phyloP scores from a whole-genome alignment of 2,329 filamentous ascomycete genomes.

The Botrytis squamosa region DNA sequence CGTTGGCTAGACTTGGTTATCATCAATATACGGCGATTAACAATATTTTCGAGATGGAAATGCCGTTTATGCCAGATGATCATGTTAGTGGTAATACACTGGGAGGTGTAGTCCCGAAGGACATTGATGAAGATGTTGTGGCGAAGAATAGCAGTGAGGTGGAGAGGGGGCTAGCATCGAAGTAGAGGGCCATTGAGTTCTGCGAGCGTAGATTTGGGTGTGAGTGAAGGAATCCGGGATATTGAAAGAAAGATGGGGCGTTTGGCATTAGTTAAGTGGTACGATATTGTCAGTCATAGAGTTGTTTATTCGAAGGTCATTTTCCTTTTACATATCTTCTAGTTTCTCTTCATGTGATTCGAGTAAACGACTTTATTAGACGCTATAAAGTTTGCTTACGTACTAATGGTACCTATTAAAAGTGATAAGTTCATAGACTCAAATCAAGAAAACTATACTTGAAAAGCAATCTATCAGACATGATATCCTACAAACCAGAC shows the following conservation, averaged over 20 bases:
- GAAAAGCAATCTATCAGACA: background rate
- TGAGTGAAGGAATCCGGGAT: background rate
- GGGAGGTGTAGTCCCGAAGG: background rate
- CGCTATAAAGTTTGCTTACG: accelerated
- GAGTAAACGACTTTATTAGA: accelerated
- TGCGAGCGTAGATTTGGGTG: background rate
- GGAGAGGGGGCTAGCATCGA: background rate
- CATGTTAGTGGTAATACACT: conserved; percentile 19
- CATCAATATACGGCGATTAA: conserved; percentile 27
- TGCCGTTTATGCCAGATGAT: conserved; percentile 29
- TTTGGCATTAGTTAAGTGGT: accelerated
- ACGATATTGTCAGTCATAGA: background rate
- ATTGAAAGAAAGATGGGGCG: background rate
- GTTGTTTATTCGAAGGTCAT: background rate
- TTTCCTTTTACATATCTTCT: background rate
- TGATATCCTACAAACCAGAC: background rate
- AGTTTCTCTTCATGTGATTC: background rate
- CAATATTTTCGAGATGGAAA: conserved; percentile 25
- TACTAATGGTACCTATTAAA: background rate
- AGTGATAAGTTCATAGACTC: background rate
- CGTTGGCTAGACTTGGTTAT: conserved; percentile 25
- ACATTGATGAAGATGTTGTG: background rate
- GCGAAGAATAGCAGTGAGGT: background rate
- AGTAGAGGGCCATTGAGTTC: too few species aligned
- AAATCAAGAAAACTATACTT: background rate